These are phyloP conservation scores for Coprinopsis marcescibilis DNA, from an alignment of 768 basidiomycete species.

Conservation along the genomic window DNA sequence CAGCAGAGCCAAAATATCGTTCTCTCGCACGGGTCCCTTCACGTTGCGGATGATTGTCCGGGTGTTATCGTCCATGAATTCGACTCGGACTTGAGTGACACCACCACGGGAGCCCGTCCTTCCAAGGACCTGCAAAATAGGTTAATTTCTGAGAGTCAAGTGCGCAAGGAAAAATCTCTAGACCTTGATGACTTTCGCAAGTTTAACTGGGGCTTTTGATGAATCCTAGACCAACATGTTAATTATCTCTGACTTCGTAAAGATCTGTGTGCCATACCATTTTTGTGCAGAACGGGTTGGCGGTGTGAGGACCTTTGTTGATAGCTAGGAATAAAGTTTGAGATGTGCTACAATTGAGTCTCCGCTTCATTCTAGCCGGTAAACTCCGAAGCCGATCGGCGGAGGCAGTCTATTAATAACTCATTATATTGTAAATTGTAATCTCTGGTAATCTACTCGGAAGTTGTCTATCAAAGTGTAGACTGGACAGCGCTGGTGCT, in stretches of 20 bases:
- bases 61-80: conserved; percentile 96
- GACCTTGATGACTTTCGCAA: conserved; percentile 97
- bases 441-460: too few species aligned
- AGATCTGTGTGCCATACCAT: conserved; percentile 32
- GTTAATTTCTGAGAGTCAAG: conserved; percentile 11
- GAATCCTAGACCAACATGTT: conserved; percentile 57
- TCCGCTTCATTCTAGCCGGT: conserved; percentile 19
- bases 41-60: conserved; percentile 98
- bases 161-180: conserved; percentile 4
- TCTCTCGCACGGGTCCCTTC: conserved; percentile 93
- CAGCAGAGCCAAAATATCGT: conserved; percentile 93
- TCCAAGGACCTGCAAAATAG: conserved; percentile 73
- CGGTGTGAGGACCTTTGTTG: conserved; percentile 24
- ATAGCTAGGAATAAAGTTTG: conserved; percentile 29
- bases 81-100: conserved; percentile 98
- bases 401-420: too few species aligned
- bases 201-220: conserved; percentile 90
- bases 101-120: conserved; percentile 98
- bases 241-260: too few species aligned
- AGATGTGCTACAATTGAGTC: conserved; percentile 14
- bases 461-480: too few species aligned
- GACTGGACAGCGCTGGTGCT: neutral
- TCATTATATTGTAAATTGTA: too few species aligned
- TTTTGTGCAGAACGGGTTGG: conserved; percentile 18
- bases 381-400: neutral